Percentiles rank a stretch among this genome's conserved stretches.
Conservation (phyloP, 2,329 filamentous ascomycete species). For the Onygenales sp. region DNA sequence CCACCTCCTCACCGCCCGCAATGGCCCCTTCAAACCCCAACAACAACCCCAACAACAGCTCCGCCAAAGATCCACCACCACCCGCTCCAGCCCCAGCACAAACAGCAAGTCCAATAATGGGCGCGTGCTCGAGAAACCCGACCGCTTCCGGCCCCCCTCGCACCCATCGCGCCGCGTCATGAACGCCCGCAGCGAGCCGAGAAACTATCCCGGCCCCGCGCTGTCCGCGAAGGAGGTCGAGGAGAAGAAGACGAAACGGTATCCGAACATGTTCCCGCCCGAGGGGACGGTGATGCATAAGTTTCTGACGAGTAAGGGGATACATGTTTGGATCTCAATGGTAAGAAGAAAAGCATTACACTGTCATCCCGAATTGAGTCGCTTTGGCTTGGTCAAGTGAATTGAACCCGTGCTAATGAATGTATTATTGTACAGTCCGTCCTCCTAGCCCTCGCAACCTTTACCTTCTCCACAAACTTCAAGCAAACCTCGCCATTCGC, state of each 20-base stretch:
- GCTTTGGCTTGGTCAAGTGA: no score
- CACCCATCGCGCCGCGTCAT: constrained; percentile 63
- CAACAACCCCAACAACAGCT: constrained; percentile 17
- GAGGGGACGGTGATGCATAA: constrained; percentile 72
- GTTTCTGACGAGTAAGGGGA: constrained; percentile 66
- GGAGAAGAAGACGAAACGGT: constrained; percentile 60
- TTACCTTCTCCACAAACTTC: constrained; percentile 72
- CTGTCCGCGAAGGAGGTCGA: constrained; percentile 56
- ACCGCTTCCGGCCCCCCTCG: constrained; percentile 85
- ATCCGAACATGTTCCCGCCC: constrained; percentile 83
- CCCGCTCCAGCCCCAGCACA: constrained; percentile 8
- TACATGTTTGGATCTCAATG: constrained; percentile 78
- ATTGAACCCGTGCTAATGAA: constrained; percentile 1
- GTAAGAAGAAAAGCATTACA: constrained; percentile 39
- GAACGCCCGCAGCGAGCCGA: constrained; percentile 36
- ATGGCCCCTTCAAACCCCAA: neutral
- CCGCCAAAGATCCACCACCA: constrained; percentile 13
- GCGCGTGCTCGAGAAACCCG: constrained; percentile 70
- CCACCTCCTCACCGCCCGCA: constrained; percentile 4
- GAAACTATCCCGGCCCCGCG: constrained; percentile 63
- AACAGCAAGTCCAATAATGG: neutral
- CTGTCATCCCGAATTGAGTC: no score
- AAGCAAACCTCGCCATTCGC: constrained; percentile 66
- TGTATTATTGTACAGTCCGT: constrained; percentile 45
- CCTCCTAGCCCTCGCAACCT: constrained; percentile 57